Conservation (phyloP, 192 early-diverging fungal species). For the Umbelopsis isabellina region DNA sequence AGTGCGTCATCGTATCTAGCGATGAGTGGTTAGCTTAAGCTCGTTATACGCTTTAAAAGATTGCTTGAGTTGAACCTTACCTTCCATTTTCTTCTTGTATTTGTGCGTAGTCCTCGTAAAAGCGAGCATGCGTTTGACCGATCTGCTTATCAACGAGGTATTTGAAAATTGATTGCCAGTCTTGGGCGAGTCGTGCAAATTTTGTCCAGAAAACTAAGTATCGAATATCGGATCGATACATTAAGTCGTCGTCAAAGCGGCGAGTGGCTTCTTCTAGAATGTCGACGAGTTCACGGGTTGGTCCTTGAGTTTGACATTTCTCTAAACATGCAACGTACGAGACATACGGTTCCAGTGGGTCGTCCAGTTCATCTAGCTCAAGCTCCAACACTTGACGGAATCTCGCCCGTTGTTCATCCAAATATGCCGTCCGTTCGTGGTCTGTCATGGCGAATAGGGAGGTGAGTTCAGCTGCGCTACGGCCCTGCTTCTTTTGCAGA, state of each 20-base stretch:
- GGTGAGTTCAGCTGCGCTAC: slow-evolving; percentile 54
- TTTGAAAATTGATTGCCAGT: slow-evolving; percentile 73
- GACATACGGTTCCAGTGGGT: slow-evolving; percentile 58
- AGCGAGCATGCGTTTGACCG: slow-evolving; percentile 62
- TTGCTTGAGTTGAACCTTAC: not conserved
- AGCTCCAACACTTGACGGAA: slow-evolving; percentile 24
- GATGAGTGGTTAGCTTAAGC: too few species aligned
- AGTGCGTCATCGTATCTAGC: slow-evolving; percentile 7
- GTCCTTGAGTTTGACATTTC: slow-evolving; percentile 49
- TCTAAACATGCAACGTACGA: slow-evolving; percentile 65
- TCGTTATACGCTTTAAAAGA: too few species aligned
- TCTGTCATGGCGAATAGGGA: slow-evolving; percentile 34
- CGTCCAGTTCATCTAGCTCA: slow-evolving; percentile 47
- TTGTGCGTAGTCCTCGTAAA: slow-evolving; percentile 78
- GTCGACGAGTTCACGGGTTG: slow-evolving; percentile 48
- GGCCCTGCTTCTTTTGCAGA: slow-evolving; percentile 62
- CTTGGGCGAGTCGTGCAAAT: slow-evolving; percentile 57
- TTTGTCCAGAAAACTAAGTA: slow-evolving; percentile 42
- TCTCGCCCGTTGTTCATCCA: slow-evolving; percentile 26
- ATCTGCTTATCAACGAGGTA: slow-evolving; percentile 76
- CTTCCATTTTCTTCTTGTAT: slow-evolving; percentile 56
- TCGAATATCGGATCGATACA: slow-evolving; percentile 65
- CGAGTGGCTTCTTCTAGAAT: slow-evolving; percentile 53
- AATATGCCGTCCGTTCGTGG: slow-evolving; percentile 29
- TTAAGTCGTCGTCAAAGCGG: slow-evolving; percentile 52